A percentile compares a stretch with the other conserved stretches of the same genome.
Evolutionary conservation across 129 eudicot genomes (phyloP).

Genomic region (Tagetes patula): DNA sequence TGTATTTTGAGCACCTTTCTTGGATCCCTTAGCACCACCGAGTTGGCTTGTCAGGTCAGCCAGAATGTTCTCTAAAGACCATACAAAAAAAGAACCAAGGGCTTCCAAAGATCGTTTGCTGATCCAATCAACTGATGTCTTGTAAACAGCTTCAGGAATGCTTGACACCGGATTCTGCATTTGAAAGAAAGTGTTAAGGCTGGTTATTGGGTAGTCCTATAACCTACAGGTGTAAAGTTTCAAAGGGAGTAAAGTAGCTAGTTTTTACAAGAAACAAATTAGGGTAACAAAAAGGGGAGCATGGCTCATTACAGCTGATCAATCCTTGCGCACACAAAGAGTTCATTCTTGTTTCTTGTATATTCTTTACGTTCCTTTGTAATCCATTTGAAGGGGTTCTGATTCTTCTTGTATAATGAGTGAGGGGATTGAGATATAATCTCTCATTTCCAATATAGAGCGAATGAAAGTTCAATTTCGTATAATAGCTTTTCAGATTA

Average conservation of each 20-base stretch:
- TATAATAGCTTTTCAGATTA: background rate
- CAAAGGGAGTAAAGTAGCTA: background rate
- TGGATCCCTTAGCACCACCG: conserved; percentile 58
- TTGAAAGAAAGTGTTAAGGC: background rate
- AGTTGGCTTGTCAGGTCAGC: conserved; percentile 59
- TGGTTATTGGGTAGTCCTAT: background rate
- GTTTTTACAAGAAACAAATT: background rate
- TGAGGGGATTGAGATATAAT: background rate
- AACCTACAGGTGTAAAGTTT: background rate
- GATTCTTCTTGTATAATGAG: background rate
- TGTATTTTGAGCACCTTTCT: conserved; percentile 56
- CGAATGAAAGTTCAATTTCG: conserved; percentile 1
- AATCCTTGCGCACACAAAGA: background rate
- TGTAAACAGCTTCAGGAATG: conserved; percentile 69
- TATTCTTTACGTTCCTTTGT: background rate
- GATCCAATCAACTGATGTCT: conserved; percentile 80
- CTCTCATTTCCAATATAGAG: background rate
- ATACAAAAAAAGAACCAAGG: conserved; percentile 54
- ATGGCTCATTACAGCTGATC: background rate
- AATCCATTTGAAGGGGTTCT: background rate
- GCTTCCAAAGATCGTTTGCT: conserved; percentile 63
- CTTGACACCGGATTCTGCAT: conserved; percentile 63
- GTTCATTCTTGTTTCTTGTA: background rate
- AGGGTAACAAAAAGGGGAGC: background rate
- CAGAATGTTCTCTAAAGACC: conserved; percentile 71